These are phyloP conservation scores for Naganishia vishniacii DNA, from an alignment of 768 basidiomycete species.

Conservation along the genomic window DNA sequence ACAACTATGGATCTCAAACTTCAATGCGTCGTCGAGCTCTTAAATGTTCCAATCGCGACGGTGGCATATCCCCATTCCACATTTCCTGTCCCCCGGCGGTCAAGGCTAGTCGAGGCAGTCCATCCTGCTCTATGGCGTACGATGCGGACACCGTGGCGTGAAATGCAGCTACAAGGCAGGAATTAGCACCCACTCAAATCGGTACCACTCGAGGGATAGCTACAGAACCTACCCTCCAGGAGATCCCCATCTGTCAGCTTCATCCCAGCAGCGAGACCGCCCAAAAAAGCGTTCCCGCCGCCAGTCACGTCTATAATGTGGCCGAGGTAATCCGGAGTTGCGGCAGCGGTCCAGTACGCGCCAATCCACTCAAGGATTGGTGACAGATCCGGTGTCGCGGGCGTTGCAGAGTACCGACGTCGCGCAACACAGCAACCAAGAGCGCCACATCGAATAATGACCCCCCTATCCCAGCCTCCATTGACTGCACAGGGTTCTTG, in stretches of 20 bases:
- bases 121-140: constrained; percentile 73
- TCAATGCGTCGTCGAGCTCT: neutral
- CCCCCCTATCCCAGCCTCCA: constrained; percentile 18
- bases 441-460: constrained; percentile 21
- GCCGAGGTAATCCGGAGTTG: neutral
- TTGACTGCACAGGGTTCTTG: neutral
- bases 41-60: neutral
- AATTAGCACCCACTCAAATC: constrained; percentile 13
- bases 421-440: constrained; percentile 15
- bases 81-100: neutral
- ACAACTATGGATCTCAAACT: neutral
- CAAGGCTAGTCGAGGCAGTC: constrained; percentile 55
- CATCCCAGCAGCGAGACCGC: constrained; percentile 73
- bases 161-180: constrained; percentile 56
- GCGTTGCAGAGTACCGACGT: neutral
- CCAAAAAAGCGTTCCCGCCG: constrained; percentile 85
- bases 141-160: constrained; percentile 76
- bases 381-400: too few relatives aligned
- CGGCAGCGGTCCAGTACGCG: constrained; percentile 1
- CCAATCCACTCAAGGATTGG: neutral
- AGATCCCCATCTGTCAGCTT: constrained; percentile 57
- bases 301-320: constrained; percentile 49
- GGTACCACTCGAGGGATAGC: too few relatives aligned
- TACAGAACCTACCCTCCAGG: constrained; percentile 57
- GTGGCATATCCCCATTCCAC: constrained; percentile 20